Evolutionary conservation across 352 stramenopile genomes (phyloP).

Genomic region (Plasmopara viticola): DNA sequence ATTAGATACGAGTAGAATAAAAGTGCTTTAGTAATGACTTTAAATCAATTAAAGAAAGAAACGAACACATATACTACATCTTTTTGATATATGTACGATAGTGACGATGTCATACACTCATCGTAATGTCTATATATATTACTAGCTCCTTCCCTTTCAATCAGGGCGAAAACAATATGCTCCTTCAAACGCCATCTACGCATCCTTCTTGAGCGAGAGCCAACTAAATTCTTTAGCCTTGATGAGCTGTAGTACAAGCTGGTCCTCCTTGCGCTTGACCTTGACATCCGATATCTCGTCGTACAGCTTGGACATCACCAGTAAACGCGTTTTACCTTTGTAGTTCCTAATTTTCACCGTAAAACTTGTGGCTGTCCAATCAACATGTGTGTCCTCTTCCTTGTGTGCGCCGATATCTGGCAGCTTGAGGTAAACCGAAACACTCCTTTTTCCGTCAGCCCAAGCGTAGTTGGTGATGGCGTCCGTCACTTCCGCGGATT

Average conservation of each 20-base stretch:
- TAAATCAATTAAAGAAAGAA: constrained; percentile 18
- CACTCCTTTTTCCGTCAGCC: constrained; percentile 73
- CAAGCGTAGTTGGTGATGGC: constrained; percentile 76
- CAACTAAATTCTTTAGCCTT: constrained; percentile 78
- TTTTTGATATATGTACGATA: constrained; percentile 5
- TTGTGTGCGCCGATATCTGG: constrained; percentile 49
- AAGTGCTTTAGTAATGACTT: not conserved
- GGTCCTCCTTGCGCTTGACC: constrained; percentile 74
- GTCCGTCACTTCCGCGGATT: constrained; percentile 36
- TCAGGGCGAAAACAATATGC: not conserved
- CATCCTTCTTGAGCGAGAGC: constrained; percentile 81
- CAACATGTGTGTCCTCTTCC: constrained; percentile 56
- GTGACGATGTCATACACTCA: too few species aligned
- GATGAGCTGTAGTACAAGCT: constrained; percentile 68
- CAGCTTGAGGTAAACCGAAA: constrained; percentile 74
- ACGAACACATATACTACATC: constrained; percentile 19
- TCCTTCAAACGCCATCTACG: constrained; percentile 19
- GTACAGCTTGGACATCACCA: constrained; percentile 64
- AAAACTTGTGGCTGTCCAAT: constrained; percentile 59
- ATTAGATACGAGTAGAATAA: constrained; percentile 37
- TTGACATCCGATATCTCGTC: constrained; percentile 77
- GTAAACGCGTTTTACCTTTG: constrained; percentile 63
- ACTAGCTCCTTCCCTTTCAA: too few species aligned
- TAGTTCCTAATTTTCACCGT: constrained; percentile 56
- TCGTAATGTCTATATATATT: too few species aligned